Evolutionary conservation across 2,329 filamentous ascomycete genomes (phyloP), one percentile per base, ranked within the genome.

Genomic region (Sclerotinia borealis): DNA sequence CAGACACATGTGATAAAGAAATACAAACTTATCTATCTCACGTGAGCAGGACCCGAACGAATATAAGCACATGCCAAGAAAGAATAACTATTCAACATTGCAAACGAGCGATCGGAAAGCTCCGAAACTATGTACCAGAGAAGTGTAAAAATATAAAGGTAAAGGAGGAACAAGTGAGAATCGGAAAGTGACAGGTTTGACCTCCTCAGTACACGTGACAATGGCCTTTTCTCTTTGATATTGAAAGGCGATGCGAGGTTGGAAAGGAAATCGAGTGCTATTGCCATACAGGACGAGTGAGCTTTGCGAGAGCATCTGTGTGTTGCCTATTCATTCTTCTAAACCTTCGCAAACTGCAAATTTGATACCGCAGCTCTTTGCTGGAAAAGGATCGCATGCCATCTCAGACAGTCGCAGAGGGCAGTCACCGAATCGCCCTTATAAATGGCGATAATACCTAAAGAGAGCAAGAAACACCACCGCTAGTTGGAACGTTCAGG

Each of bases 401-500:
- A n/a, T n/a, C n/a, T n/a, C n/a, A n/a, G n/a, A n/a, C n/a, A n/a
- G n/a, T n/a, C n/a, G n/a, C n/a, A n/a, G n/a, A n/a, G n/a, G n/a
- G n/a, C n/a, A n/a, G n/a, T n/a, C n/a, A n/a, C n/a, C n/a, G n/a
- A n/a, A n/a, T n/a, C n/a, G n/a, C n/a, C n/a, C n/a, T n/a, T n/a
- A n/a, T n/a, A n/a, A n/a, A n/a, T n/a, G n/a, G n/a, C n/a, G n/a
- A n/a, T n/a, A n/a, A n/a, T 39, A 31, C 41, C 58, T 52, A 41
- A 10, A 60, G 19, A 19, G 27, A 62, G 34, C 60, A 62, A 31
- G 51, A 41, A 52, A 65, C 70, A 29, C 64, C 70, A 13, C 60
- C 58, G n/a, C 34, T 51, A 19, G 41, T 36, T 49, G 70, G 70
- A 25, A 79, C 70, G 64, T 79, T 78, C 66, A 71, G 37, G 68